Percentiles rank a stretch among this genome's conserved stretches.
Evolutionary conservation across 306 rosid genomes (phyloP).

Genomic region (Castanea mollissima): DNA sequence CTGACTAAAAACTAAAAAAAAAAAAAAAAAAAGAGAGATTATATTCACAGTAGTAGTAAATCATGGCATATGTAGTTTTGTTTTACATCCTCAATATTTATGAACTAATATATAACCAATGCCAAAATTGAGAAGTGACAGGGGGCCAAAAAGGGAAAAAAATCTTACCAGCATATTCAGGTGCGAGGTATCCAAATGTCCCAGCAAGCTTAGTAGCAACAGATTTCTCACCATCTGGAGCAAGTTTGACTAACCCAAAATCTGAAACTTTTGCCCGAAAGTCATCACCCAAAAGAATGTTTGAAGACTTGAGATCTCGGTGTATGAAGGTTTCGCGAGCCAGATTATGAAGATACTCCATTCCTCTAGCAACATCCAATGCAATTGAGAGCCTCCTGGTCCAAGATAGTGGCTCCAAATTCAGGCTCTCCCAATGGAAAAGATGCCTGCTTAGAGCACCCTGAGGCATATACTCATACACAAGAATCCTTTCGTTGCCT

Average conservation of each 20-base stretch:
- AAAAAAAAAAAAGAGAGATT: not conserved
- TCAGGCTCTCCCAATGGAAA: slow-evolving; percentile 69
- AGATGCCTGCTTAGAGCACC: slow-evolving; percentile 89
- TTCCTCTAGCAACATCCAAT: slow-evolving; percentile 80
- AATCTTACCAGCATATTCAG: slow-evolving; percentile 74
- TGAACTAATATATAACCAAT: not conserved
- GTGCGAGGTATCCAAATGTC: slow-evolving; percentile 90
- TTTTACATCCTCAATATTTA: not conserved
- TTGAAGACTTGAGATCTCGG: slow-evolving; percentile 82
- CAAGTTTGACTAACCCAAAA: slow-evolving; percentile 82
- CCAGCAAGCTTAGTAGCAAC: slow-evolving; percentile 76
- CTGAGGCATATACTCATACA: slow-evolving; percentile 75
- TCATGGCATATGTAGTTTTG: not conserved
- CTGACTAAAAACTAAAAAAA: not conserved
- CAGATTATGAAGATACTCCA: slow-evolving; percentile 71
- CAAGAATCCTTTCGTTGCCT: slow-evolving; percentile 75
- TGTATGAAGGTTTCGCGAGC: slow-evolving; percentile 77
- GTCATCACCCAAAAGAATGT: slow-evolving; percentile 64
- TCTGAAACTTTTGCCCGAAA: slow-evolving; percentile 82
- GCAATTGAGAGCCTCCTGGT: slow-evolving; percentile 67
- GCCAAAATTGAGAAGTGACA: not conserved
- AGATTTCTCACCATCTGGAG: slow-evolving; percentile 69
- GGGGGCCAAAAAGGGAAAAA: not conserved
- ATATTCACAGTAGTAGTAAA: not conserved
- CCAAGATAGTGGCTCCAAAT: slow-evolving; percentile 73